Percentiles rank a stretch among this genome's conserved stretches.
Evolutionary conservation across 306 rosid genomes (phyloP).

Genomic region (Dryas octopetala): DNA sequence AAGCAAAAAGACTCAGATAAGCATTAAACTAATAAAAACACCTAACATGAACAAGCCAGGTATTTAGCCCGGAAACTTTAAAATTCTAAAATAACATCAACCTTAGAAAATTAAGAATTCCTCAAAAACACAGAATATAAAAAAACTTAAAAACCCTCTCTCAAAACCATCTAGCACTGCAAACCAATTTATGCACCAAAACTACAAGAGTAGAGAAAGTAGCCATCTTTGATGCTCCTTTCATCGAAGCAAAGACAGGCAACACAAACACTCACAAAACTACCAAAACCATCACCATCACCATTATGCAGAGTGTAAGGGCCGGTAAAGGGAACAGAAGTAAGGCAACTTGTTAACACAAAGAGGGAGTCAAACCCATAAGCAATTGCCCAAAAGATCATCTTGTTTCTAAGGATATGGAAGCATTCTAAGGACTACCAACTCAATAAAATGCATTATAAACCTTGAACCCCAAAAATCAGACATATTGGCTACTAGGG

Average conservation of each 20-base stretch:
- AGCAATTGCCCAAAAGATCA: too few species aligned
- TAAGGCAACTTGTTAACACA: neutral
- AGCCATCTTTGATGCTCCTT: neutral
- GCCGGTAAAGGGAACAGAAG: neutral
- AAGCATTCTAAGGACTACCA: neutral
- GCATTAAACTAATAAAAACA: conserved; percentile 18
- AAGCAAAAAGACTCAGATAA: conserved; percentile 20
- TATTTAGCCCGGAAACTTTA: neutral
- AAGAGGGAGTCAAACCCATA: too few species aligned
- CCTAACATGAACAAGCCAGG: neutral
- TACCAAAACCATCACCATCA: neutral
- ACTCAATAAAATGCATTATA: neutral
- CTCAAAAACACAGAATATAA: neutral
- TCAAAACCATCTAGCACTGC: neutral
- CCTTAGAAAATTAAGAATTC: neutral
- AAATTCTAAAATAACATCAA: neutral
- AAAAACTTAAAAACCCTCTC: neutral
- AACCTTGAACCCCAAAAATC: neutral
- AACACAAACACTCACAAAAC: neutral
- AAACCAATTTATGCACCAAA: neutral
- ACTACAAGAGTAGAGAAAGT: neutral
- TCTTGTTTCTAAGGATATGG: neutral
- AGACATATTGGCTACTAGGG: neutral
- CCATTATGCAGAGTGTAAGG: neutral
- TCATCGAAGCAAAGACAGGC: neutral